Base-by-base conservation (phyloP, 352 stramenopile species). In the Globisporangium apiculatum region DNA sequence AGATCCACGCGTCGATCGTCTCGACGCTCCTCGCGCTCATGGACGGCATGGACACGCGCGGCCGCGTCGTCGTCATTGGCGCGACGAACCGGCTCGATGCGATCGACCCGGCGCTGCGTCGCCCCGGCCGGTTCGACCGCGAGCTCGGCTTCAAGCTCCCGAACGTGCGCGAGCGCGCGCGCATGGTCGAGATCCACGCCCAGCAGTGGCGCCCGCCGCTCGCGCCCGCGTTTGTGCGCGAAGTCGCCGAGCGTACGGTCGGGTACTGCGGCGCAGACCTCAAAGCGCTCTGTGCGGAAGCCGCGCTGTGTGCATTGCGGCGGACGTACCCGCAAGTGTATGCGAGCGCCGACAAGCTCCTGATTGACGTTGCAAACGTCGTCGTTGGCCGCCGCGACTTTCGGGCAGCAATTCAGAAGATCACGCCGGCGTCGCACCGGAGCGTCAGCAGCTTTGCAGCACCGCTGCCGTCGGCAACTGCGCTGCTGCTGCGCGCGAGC, bases 1-100 rank as follows among this genome's bases (percentile, higher is more conserved):
- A 98, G 62, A 98, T 97, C 55, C 90, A 97, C 64, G 86, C 86
- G 5, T 96, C 85, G 2, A 96, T 98, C 41, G 89, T 98, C 35
- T 97, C 91, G 5, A 98, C 91, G 4, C 65, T 98, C 58, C 67
- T 98, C 14, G 91, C 91, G 35, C 69, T 97, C 17, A 98, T 98
- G 90, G 91, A 98, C 53, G 91, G 91, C 6, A 86, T 95, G 66
- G 81, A 93, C 57, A 73, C 73, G 0, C 81, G 85, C 15, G 83
- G 81, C 51, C 92, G 94, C 36, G 95, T 99, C 1, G 80, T 99
- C 31, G 95, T 99, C n/a, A 93, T 99, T 57, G 97, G 89, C 14
- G 97, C 97, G 5, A 99, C 97, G 0, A 99, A 99, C 64, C 83
- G 96, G n/a, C 76, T 98, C 7, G 89, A 96, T 68, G 87, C 87